A percentile compares a stretch with the other conserved stretches of the same genome.
These are phyloP conservation scores for Kondoa malvinella DNA, from an alignment of 768 basidiomycete species.

Conservation along the genomic window DNA sequence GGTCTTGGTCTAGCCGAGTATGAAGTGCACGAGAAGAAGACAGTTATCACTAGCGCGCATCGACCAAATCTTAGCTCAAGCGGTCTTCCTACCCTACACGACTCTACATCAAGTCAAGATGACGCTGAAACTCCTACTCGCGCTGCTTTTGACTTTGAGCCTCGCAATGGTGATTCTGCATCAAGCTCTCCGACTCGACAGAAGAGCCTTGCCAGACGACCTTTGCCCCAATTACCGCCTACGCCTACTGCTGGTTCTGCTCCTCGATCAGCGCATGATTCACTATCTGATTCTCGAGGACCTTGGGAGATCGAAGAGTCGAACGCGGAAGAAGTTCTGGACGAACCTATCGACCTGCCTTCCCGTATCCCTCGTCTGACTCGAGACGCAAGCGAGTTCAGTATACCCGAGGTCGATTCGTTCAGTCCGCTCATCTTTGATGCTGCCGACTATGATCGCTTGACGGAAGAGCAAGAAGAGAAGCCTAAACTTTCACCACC, in stretches of 20 bases:
- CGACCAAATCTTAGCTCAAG: neutral
- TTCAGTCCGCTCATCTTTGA: neutral
- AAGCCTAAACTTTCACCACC: neutral
- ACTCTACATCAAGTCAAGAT: neutral
- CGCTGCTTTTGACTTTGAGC: neutral
- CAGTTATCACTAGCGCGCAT: neutral
- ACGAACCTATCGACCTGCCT: no score
- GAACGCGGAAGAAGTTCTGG: neutral
- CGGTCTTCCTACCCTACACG: neutral
- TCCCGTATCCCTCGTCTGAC: neutral
- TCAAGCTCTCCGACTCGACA: neutral
- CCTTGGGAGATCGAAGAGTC: no score
- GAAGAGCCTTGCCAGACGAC: neutral
- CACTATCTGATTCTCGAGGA: no score
- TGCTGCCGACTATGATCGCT: neutral
- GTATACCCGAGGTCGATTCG: neutral
- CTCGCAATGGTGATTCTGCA: neutral
- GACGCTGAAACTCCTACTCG: neutral
- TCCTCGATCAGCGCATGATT: neutral
- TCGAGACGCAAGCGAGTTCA: neutral
- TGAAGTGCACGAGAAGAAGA: neutral
- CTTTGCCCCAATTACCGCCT: neutral
- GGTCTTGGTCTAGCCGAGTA: neutral
- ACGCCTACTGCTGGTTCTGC: neutral
- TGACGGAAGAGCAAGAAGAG: neutral